A percentile compares a stretch with the other conserved stretches of the same genome.
These are phyloP conservation scores for Fusarium irregulare DNA, from an alignment of 2,329 filamentous ascomycete genomes.

Conservation along the genomic window DNA sequence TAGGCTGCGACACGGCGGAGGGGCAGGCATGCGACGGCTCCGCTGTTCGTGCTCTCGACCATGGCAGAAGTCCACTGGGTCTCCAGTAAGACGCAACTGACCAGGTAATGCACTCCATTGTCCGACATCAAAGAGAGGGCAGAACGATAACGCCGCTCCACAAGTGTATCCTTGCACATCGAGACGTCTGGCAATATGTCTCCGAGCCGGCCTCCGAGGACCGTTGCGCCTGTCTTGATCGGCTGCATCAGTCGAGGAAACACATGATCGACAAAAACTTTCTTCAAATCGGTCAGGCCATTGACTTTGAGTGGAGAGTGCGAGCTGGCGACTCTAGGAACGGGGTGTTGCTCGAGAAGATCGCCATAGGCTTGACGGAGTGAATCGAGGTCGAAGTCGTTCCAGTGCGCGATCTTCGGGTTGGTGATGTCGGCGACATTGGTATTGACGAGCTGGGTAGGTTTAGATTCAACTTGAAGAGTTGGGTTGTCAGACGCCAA, in stretches of 20 bases:
- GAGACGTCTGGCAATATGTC: neutral
- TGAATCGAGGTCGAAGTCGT: neutral
- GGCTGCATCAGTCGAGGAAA: neutral
- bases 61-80: neutral
- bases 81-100: neutral
- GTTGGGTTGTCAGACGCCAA: neutral
- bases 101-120: neutral
- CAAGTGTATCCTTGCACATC: neutral
- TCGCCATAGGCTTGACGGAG: neutral
- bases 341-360: neutral
- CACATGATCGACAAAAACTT: neutral
- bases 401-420: neutral
- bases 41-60: neutral
- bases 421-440: neutral
- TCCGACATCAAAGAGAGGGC: neutral
- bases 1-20: neutral
- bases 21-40: neutral
- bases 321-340: neutral
- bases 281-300: neutral
- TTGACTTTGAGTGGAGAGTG: neutral
- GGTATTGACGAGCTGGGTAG: accelerated
- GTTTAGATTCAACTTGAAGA: accelerated
- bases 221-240: neutral
- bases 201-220: neutral
- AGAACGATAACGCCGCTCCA: neutral